Base-by-base conservation (phyloP, 345 rosid species). In the Rhodamnia argentea region DNA sequence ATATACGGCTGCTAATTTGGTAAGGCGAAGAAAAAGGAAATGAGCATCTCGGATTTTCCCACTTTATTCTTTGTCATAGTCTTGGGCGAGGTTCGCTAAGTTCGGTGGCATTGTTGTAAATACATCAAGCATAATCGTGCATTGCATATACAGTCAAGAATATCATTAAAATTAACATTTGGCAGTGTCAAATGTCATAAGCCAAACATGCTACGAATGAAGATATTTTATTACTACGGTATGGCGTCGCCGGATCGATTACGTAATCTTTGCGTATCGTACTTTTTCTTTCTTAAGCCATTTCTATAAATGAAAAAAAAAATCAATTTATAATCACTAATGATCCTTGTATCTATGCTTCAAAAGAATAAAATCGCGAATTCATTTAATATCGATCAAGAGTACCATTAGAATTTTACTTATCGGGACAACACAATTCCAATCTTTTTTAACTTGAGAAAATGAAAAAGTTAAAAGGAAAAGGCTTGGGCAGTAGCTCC, bases 331-430 rank as follows among this genome's bases (percentile, higher is more conserved):
- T 0, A 16, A 2, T 59, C 29, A 32, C 37, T 27, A 60, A 27
- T 27, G 40, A 27, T 60, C 0, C 10, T 27, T 62, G 14, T 15
- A 62, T 27, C 9, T n/a, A 27, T 59, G 32, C 70, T 59, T n/a
- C 18, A n/a, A 59, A n/a, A n/a, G 32, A 29, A 59, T 26, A n/a
- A 59, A 59, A 59, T 59, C 4, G 2, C 13, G 7, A 54, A 60
- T n/a, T n/a, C 1, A 12, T 60, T 60, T n/a, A 6, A 27, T 13
- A 12, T n/a, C 0, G 13, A 32, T 0, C 40, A 6, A 60, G 74
- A n/a, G 3, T 27, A 60, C 64, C 16, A 0, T n/a, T n/a, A 13
- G 13, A n/a, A 12, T 5, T 13, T 59, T 8, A 47, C 11, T 59
- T n/a, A 26, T 13, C 16, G 12, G 70, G 32, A 26, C 32, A 5